A percentile compares a stretch with the other conserved stretches of the same genome.
phyloP scores from a whole-genome alignment of 208 protist species.

The Leishmania tropica region DNA sequence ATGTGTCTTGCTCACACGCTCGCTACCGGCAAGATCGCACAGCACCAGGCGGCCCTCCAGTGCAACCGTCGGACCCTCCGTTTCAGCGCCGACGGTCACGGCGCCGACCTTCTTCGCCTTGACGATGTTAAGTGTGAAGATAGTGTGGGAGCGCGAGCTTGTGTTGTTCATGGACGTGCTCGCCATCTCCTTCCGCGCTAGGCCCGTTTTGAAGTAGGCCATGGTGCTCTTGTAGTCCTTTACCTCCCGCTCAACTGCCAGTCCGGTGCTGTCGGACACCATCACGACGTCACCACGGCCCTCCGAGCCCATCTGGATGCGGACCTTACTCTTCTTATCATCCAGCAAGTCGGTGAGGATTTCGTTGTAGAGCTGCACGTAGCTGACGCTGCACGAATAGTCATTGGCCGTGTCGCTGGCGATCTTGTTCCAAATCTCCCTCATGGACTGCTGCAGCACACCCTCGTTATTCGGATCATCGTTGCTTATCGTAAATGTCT shows the following conservation, averaged over 20 bases:
- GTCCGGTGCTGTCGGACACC: slow-evolving; percentile 61
- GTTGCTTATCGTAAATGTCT: slow-evolving; percentile 93
- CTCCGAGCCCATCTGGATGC: slow-evolving; percentile 79
- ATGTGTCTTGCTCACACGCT: slow-evolving; percentile 92
- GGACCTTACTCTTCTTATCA: slow-evolving; percentile 66
- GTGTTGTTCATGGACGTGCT: slow-evolving; percentile 93
- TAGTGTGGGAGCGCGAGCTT: slow-evolving; percentile 91
- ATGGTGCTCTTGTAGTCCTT: slow-evolving; percentile 73
- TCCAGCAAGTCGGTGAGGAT: slow-evolving; percentile 87
- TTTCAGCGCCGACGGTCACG: slow-evolving; percentile 26
- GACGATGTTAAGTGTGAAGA: slow-evolving; percentile 93
- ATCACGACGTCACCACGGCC: slow-evolving; percentile 82
- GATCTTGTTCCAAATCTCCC: slow-evolving; percentile 74
- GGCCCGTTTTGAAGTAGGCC: slow-evolving; percentile 77
- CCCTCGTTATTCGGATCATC: slow-evolving; percentile 83
- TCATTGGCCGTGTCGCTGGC: slow-evolving; percentile 63
- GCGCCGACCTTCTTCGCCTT: slow-evolving; percentile 56
- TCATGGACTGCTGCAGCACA: slow-evolving; percentile 84
- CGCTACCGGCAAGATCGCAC: slow-evolving; percentile 98
- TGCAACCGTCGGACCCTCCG: slow-evolving; percentile 34
- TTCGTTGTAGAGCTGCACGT: slow-evolving; percentile 93
- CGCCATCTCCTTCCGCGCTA: slow-evolving; percentile 85
- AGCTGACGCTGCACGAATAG: slow-evolving; percentile 82
- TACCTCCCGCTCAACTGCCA: slow-evolving; percentile 65
- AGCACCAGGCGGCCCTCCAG: slow-evolving; percentile 92